phyloP scores from a whole-genome alignment of 345 rosid genomes.

The Turnera subulata region DNA sequence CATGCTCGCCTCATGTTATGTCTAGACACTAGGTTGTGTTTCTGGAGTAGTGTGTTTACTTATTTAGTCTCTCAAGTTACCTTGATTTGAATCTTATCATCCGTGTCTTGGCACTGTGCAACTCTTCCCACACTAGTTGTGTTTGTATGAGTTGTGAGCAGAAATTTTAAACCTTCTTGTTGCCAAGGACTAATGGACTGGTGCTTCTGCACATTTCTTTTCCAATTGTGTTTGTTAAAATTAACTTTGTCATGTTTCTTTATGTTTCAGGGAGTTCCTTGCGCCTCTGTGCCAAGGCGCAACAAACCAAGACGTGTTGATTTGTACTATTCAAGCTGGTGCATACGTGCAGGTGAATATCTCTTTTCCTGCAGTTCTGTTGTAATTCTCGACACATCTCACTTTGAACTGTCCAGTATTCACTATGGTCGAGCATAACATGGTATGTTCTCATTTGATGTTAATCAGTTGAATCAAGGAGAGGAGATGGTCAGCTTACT shows the following conservation, averaged over 20 bases:
- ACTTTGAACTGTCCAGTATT: not conserved
- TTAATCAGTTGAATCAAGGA: constrained; percentile 78
- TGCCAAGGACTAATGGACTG: too few relatives aligned
- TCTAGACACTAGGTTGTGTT: too few relatives aligned
- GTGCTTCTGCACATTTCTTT: not conserved
- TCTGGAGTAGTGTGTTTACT: too few relatives aligned
- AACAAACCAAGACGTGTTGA: constrained; percentile 88
- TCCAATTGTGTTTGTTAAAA: not conserved
- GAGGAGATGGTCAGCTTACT: constrained; percentile 73
- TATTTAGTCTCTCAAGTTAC: not conserved
- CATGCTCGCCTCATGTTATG: too few relatives aligned
- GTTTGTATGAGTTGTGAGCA: not conserved
- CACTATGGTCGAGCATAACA: constrained; percentile 1
- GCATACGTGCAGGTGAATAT: constrained; percentile 78
- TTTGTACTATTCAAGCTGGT: constrained; percentile 92
- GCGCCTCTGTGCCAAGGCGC: constrained; percentile 62
- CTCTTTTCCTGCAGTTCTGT: constrained; percentile 7
- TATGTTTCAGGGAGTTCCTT: constrained; percentile 65
- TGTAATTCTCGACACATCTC: not conserved
- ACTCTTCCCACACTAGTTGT: not conserved
- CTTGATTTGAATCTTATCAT: not conserved
- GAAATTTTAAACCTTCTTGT: not conserved
- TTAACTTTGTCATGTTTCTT: constrained; percentile 2
- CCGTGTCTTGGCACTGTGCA: too few relatives aligned
- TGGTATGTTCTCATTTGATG: constrained; percentile 12